Evolutionary conservation across 2,329 filamentous ascomycete species (phyloP).

Genomic region (Venturiaceae sp.): DNA sequence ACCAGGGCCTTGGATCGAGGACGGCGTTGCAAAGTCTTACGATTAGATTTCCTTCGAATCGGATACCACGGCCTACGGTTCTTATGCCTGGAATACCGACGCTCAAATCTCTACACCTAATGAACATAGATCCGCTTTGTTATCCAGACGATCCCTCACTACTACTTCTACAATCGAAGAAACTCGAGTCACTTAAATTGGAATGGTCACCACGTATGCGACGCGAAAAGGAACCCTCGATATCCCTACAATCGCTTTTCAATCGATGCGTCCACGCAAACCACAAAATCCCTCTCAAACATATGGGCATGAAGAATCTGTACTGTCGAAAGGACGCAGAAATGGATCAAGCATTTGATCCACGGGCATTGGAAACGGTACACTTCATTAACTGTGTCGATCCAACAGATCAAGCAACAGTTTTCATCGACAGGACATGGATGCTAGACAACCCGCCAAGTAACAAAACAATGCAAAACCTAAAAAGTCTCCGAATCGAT

Average conservation of each 20-base stretch:
- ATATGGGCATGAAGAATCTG: constrained; percentile 47
- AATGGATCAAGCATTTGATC: constrained; percentile 34
- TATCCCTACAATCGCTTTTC: constrained; percentile 45
- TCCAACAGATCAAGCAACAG: constrained; percentile 30
- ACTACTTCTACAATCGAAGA: constrained; percentile 42
- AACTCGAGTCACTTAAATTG: constrained; percentile 44
- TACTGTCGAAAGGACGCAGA: constrained; percentile 43
- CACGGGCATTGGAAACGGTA: constrained; percentile 33
- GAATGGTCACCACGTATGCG: constrained; percentile 56
- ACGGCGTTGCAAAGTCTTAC: constrained; percentile 43
- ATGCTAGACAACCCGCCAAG: constrained; percentile 12
- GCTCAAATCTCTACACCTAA: constrained; percentile 42
- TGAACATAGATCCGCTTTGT: constrained; percentile 54
- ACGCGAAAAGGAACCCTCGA: constrained; percentile 45
- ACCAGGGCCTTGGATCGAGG: constrained; percentile 43
- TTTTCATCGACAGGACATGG: constrained; percentile 50
- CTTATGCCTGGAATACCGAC: constrained; percentile 48
- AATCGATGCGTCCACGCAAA: constrained; percentile 41
- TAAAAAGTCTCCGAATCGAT: constrained; percentile 42
- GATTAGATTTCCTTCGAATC: constrained; percentile 44
- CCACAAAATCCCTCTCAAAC: constrained; percentile 37
- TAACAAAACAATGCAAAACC: constrained; percentile 16
- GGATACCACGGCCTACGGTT: constrained; percentile 47
- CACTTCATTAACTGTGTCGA: constrained; percentile 45
- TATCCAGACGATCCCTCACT: constrained; percentile 54